phyloP scores from a whole-genome alignment of 805 yeast genomes.

The Isabelozyma heimii region DNA sequence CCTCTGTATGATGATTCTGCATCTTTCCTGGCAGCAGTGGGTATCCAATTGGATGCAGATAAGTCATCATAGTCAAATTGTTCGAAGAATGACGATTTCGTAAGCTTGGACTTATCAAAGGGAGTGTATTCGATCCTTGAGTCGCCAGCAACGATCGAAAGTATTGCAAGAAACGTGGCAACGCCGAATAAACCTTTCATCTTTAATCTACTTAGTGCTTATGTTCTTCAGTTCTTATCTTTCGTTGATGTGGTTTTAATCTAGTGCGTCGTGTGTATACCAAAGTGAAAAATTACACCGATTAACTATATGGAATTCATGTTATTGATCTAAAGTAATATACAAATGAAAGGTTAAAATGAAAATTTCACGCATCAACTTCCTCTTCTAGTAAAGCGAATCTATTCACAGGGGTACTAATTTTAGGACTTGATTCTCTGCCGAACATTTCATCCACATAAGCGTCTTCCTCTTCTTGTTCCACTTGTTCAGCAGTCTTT shows the following conservation, averaged over 20 bases:
- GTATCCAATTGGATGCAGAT: constrained; percentile 34
- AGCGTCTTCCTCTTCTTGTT: constrained; percentile 35
- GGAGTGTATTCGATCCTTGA: constrained; percentile 22
- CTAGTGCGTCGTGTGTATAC: too few relatives aligned
- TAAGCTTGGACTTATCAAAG: constrained; percentile 31
- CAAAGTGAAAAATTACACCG: too few relatives aligned
- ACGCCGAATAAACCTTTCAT: not conserved
- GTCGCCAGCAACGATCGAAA: not conserved
- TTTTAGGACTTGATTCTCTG: constrained; percentile 7
- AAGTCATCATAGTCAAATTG: constrained; percentile 45
- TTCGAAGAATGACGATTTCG: constrained; percentile 56
- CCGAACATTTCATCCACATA: constrained; percentile 31
- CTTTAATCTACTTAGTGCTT: too few relatives aligned
- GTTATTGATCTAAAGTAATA: too few relatives aligned
- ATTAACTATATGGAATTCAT: too few relatives aligned
- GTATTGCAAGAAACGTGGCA: not conserved
- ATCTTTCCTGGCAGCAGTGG: constrained; percentile 54
- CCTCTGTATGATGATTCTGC: constrained; percentile 65
- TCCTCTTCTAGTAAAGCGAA: constrained; percentile 39
- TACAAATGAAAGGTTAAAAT: too few relatives aligned
- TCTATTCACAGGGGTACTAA: constrained; percentile 14
- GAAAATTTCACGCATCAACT: constrained; percentile 17
- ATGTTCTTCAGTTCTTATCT: too few relatives aligned
- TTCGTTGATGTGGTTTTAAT: too few relatives aligned
- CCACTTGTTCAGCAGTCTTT: constrained; percentile 20